phyloP scores from a whole-genome alignment of 805 yeast genomes.

The Hanseniaspora mollemarum region DNA sequence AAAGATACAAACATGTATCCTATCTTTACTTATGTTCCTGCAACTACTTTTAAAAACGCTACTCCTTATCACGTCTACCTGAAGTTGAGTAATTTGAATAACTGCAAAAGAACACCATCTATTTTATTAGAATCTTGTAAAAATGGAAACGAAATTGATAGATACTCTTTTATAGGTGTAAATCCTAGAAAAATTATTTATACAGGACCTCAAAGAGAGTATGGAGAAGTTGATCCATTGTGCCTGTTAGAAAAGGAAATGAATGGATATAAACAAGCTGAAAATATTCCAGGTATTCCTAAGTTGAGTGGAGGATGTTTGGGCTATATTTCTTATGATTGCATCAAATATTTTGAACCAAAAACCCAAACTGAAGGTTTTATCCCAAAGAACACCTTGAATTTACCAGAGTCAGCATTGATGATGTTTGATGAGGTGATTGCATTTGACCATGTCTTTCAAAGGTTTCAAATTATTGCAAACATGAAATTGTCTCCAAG shows the following conservation, averaged over 20 bases:
- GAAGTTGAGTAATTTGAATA: slow-evolving; percentile 55
- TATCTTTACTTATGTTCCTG: slow-evolving; percentile 58
- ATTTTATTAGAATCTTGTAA: slow-evolving; percentile 81
- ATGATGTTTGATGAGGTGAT: slow-evolving; percentile 85
- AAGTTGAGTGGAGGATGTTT: slow-evolving; percentile 88
- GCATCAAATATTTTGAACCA: slow-evolving; percentile 95
- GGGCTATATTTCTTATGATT: slow-evolving; percentile 92
- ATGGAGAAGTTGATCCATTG: slow-evolving; percentile 65
- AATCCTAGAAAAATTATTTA: slow-evolving; percentile 70
- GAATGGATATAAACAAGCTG: slow-evolving; percentile 51
- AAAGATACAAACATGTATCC: slow-evolving; percentile 62
- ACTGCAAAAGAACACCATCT: slow-evolving; percentile 48
- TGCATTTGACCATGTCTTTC: slow-evolving; percentile 89
- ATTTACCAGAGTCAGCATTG: slow-evolving; percentile 82
- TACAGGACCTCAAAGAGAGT: slow-evolving; percentile 48
- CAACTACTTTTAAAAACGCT: slow-evolving; percentile 44
- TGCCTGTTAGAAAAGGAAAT: slow-evolving; percentile 63
- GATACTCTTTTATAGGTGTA: slow-evolving; percentile 85
- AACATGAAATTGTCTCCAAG: slow-evolving; percentile 39
- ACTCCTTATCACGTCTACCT: slow-evolving; percentile 88
- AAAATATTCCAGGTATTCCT: slow-evolving; percentile 65
- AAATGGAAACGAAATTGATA: slow-evolving; percentile 77
- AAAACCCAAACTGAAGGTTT: slow-evolving; percentile 48
- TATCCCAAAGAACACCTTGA: slow-evolving; percentile 60
- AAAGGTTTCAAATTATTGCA: slow-evolving; percentile 79